These are phyloP conservation scores for Amanita rubescens DNA, from an alignment of 768 basidiomycete genomes.

Conservation along the genomic window DNA sequence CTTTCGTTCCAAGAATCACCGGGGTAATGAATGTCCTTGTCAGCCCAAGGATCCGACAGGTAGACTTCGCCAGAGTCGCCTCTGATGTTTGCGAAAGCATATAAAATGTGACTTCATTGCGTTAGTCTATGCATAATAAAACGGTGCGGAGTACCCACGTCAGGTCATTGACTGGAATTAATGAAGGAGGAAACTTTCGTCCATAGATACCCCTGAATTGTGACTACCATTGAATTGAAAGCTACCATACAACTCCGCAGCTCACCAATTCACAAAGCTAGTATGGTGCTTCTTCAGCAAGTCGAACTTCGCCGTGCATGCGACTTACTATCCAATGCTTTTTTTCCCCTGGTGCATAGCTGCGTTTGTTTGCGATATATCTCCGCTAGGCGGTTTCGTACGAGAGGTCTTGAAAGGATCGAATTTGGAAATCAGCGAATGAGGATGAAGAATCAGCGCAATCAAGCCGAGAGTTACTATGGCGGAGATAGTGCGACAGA, in stretches of 20 bases:
- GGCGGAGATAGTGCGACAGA: not conserved
- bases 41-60: slow-evolving; percentile 89
- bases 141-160: slow-evolving; percentile 47
- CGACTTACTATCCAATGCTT: slow-evolving; percentile 74
- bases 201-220: slow-evolving; percentile 85
- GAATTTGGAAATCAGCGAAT: not conserved
- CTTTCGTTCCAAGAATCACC: slow-evolving; percentile 93
- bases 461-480: not conserved
- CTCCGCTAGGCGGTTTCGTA: not conserved
- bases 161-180: slow-evolving; percentile 77
- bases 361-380: slow-evolving; percentile 9
- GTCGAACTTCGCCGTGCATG: not conserved
- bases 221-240: slow-evolving; percentile 1
- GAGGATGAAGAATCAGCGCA: not conserved
- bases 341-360: slow-evolving; percentile 49
- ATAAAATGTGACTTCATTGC: slow-evolving; percentile 66
- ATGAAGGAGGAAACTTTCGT: slow-evolving; percentile 80
- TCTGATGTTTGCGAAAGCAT: slow-evolving; percentile 88
- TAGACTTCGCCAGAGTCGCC: slow-evolving; percentile 80
- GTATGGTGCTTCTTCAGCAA: slow-evolving; percentile 1
- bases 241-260: slow-evolving; percentile 5
- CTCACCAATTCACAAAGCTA: slow-evolving; percentile 75
- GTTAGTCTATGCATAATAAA: not conserved
- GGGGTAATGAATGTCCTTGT: slow-evolving; percentile 94
- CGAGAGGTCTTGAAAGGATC: not conserved